phyloP scores from a whole-genome alignment of 208 protist species.

The Novymonas esmeraldas region DNA sequence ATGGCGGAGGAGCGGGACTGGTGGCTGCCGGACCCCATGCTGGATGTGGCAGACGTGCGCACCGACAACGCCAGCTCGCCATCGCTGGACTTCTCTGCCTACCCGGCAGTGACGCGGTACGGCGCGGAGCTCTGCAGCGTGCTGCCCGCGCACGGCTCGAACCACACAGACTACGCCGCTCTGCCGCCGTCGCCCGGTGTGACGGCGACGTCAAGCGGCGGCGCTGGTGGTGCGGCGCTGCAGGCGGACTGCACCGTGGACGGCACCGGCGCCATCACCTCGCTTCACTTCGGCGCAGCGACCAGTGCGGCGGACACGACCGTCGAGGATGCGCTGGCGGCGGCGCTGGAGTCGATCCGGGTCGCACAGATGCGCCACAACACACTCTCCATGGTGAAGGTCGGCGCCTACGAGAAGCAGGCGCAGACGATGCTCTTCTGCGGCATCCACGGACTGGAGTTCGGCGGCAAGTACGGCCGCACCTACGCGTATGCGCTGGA shows the following conservation, averaged over 20 bases:
- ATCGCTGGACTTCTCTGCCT: conserved; percentile 33
- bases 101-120: conserved; percentile 72
- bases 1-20: conserved; percentile 77
- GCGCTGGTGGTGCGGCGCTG: conserved; percentile 11
- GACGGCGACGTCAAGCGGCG: neutral
- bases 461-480: conserved; percentile 86
- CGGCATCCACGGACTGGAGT: conserved; percentile 58
- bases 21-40: conserved; percentile 79
- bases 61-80: conserved; percentile 43
- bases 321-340: conserved; percentile 58
- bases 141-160: conserved; percentile 49
- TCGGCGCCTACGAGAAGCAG: conserved; percentile 64
- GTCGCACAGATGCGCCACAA: conserved; percentile 72
- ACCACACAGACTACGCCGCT: conserved; percentile 23
- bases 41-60: conserved; percentile 59
- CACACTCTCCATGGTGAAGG: conserved; percentile 67
- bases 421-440: conserved; percentile 75
- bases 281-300: conserved; percentile 32
- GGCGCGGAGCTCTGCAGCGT: conserved; percentile 63
- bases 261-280: conserved; percentile 70
- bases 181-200: conserved; percentile 20
- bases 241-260: conserved; percentile 63
- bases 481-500: conserved; percentile 84
- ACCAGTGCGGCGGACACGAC: conserved; percentile 39
- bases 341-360: conserved; percentile 56